Evolutionary conservation across 768 basidiomycete genomes (phyloP).

Genomic region (Hericium alpestre): DNA sequence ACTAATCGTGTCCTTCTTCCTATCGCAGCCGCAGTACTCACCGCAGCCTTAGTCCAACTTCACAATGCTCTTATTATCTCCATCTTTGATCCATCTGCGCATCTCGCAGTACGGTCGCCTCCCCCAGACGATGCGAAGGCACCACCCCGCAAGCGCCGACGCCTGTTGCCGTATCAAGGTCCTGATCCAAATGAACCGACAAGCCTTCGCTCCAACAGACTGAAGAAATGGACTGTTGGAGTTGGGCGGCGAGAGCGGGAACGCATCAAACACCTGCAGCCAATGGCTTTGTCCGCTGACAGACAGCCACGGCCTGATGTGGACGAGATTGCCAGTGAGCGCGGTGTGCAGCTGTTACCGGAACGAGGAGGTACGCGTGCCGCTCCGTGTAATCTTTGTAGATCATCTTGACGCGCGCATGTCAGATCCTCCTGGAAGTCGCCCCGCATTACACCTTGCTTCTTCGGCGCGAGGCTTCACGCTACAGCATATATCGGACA

Average conservation of each 20-base stretch:
- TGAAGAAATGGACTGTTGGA: slow-evolving; percentile 68
- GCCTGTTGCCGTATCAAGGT: slow-evolving; percentile 61
- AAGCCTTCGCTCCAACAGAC: slow-evolving; percentile 46
- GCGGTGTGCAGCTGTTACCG: slow-evolving; percentile 50
- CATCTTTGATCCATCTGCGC: slow-evolving; percentile 67
- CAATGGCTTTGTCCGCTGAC: slow-evolving; percentile 29
- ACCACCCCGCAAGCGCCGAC: slow-evolving; percentile 59
- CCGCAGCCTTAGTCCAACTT: slow-evolving; percentile 43
- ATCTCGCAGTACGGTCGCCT: slow-evolving; percentile 56
- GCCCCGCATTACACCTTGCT: slow-evolving; percentile 62
- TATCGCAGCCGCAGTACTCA: slow-evolving; percentile 1
- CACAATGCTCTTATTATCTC: slow-evolving; percentile 82
- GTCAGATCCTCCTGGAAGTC: slow-evolving; percentile 60
- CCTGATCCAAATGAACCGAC: slow-evolving; percentile 41
- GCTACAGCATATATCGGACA: slow-evolving; percentile 65
- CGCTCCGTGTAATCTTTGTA: not conserved
- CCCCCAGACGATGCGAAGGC: slow-evolving; percentile 54
- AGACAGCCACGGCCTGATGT: slow-evolving; percentile 34
- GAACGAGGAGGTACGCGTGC: slow-evolving; percentile 55
- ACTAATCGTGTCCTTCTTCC: not conserved
- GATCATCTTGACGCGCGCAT: not conserved
- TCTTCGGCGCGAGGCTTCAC: slow-evolving; percentile 65
- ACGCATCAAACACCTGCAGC: slow-evolving; percentile 43
- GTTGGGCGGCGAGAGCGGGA: slow-evolving; percentile 69
- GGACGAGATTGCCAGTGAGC: slow-evolving; percentile 64